Percentiles rank a stretch among this genome's conserved stretches.
Evolutionary conservation across 2,329 filamentous ascomycete species (phyloP).

Genomic region (Rhinocladiella similis): DNA sequence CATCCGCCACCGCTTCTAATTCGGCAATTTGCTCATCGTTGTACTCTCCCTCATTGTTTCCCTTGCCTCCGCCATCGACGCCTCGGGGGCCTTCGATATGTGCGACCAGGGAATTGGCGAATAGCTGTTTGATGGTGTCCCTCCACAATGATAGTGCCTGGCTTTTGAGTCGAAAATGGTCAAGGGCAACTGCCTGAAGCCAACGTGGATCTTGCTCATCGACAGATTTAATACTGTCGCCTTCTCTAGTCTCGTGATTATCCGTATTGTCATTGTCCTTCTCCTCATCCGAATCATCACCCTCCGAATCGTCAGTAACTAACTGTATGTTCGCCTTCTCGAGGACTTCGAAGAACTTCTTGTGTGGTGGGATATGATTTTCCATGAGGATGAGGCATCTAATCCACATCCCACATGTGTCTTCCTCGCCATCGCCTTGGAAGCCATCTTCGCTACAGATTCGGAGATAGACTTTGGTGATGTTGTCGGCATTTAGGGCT

Average conservation of each 20-base stretch:
- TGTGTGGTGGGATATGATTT: conserved; percentile 9
- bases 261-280: no score
- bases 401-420: conserved; percentile 16
- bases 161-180: conserved; percentile 18
- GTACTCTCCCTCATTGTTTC: background rate
- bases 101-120: no score
- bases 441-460: conserved; percentile 7
- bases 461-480: conserved; percentile 9
- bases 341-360: conserved; percentile 23
- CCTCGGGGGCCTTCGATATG: no score
- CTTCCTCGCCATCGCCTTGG: background rate
- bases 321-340: conserved; percentile 21
- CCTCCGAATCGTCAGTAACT: conserved; percentile 14
- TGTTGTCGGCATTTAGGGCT: background rate
- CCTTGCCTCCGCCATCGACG: no score
- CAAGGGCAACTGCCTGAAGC: conserved; percentile 21
- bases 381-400: conserved; percentile 12
- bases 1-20: conserved; percentile 16
- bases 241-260: background rate
- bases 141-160: conserved; percentile 22
- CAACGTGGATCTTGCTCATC: conserved; percentile 20
- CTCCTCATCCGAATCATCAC: background rate
- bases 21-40: background rate
- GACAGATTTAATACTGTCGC: conserved; percentile 11
- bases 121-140: conserved; percentile 1